phyloP scores from a whole-genome alignment of 2,329 filamentous ascomycete genomes.

The Trichoderma aggressivum region DNA sequence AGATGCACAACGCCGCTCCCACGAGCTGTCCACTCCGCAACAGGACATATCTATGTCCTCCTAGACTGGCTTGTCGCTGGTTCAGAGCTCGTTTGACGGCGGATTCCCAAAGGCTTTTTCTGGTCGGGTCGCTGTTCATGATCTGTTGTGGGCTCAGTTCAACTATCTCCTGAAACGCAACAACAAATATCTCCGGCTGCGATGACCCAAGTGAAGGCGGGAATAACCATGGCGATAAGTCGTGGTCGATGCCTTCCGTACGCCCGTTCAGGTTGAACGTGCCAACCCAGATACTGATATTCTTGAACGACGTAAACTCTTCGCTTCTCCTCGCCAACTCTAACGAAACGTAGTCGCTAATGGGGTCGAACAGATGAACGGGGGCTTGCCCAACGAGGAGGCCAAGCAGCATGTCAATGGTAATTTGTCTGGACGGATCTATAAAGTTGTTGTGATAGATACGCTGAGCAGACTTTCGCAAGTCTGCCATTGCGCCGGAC shows the following conservation, averaged over 20 bases:
- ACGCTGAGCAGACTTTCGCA: constrained; percentile 87
- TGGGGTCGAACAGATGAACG: constrained; percentile 86
- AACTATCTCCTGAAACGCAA: constrained; percentile 98
- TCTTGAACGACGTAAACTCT: constrained; percentile 72
- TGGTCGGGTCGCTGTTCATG: constrained; percentile 92
- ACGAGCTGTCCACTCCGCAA: constrained; percentile 91
- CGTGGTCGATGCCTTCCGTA: constrained; percentile 70
- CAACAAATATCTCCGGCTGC: constrained; percentile 80
- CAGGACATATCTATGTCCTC: constrained; percentile 79
- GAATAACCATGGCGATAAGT: constrained; percentile 83
- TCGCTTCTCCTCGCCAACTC: constrained; percentile 66
- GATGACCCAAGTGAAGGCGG: constrained; percentile 55
- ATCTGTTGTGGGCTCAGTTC: constrained; percentile 96
- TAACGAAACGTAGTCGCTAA: constrained; percentile 81
- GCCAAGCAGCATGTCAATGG: constrained; percentile 89
- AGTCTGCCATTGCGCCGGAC: constrained; percentile 89
- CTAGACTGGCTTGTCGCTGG: constrained; percentile 58
- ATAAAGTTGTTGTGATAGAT: constrained; percentile 98
- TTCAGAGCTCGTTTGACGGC: constrained; percentile 79
- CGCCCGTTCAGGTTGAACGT: constrained; percentile 96
- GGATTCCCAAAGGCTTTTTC: constrained; percentile 81
- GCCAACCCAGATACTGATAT: constrained; percentile 78
- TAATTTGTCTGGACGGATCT: constrained; percentile 88
- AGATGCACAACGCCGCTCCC: constrained; percentile 87
- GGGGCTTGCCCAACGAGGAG: constrained; percentile 77